These are phyloP conservation scores for Ilyonectria sp. DNA, from an alignment of 2,329 filamentous ascomycete genomes.

Conservation along the genomic window DNA sequence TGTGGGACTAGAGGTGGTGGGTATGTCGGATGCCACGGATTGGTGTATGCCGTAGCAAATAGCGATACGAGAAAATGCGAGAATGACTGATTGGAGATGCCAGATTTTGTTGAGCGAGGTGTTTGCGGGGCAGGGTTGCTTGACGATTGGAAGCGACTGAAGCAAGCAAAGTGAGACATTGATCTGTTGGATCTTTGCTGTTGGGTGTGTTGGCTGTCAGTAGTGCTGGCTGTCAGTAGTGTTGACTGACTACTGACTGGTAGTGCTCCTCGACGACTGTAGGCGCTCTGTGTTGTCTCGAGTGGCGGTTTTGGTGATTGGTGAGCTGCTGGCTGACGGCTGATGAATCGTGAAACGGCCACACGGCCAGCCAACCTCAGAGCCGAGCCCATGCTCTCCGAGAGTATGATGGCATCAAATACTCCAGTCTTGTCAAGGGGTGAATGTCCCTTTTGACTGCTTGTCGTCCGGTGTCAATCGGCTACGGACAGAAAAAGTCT, in stretches of 20 bases:
- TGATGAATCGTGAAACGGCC: conserved; percentile 1
- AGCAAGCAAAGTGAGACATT: neutral
- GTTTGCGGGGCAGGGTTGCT: neutral
- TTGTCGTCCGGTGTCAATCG: neutral
- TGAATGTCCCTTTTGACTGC: neutral
- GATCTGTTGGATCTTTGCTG: no score
- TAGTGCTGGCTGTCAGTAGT: neutral
- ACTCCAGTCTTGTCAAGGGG: conserved; percentile 6
- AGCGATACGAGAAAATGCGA: conserved; percentile 38
- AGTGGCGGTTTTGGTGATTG: neutral
- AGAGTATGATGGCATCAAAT: conserved; percentile 1
- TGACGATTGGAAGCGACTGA: neutral
- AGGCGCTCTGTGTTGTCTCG: neutral
- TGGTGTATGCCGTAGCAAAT: conserved; percentile 12
- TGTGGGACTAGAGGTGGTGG: conserved; percentile 32
- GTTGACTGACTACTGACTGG: neutral
- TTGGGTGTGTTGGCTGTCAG: neutral
- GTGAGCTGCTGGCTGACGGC: neutral
- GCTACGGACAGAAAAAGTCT: neutral
- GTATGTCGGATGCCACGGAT: conserved; percentile 18
- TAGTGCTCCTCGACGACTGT: neutral
- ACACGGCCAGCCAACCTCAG: neutral
- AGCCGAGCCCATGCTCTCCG: neutral
- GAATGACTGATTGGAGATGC: conserved; percentile 38
- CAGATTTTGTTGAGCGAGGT: neutral